phyloP scores from a whole-genome alignment of 140 eudicot genomes.

The Anethum foeniculum region DNA sequence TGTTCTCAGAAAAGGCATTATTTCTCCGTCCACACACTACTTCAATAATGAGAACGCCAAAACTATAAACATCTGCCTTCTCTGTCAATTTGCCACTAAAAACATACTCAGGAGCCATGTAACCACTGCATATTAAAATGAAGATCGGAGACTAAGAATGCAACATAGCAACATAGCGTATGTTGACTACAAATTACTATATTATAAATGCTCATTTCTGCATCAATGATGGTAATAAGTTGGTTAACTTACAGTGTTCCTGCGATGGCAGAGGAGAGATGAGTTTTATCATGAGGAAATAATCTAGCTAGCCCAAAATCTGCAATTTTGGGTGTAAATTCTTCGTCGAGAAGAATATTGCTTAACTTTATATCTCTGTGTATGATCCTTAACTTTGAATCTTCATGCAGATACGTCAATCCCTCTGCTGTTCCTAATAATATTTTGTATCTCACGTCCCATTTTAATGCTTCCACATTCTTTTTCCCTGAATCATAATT shows the following conservation, averaged over 20 bases:
- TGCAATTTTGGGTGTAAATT: constrained; percentile 32
- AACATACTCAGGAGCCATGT: constrained; percentile 47
- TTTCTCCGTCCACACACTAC: constrained; percentile 25
- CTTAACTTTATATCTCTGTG: constrained; percentile 43
- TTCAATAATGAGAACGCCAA: constrained; percentile 39
- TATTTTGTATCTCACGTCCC: constrained; percentile 34
- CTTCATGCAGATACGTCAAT: constrained; percentile 35
- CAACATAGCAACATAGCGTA: not conserved
- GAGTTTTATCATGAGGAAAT: constrained; percentile 41
- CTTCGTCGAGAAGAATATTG: constrained; percentile 33
- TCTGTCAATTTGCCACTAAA: constrained; percentile 36
- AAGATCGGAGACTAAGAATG: not conserved
- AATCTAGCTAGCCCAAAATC: constrained; percentile 56
- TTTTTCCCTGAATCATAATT: constrained; percentile 15
- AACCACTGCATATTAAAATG: constrained; percentile 28
- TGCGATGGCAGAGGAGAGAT: constrained; percentile 46
- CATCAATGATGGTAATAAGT: not conserved
- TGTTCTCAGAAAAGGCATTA: constrained; percentile 16
- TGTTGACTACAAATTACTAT: not conserved
- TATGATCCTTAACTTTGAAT: constrained; percentile 24
- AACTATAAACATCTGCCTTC: constrained; percentile 46
- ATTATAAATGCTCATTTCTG: not conserved
- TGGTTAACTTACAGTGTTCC: constrained; percentile 43
- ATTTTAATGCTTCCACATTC: constrained; percentile 15
- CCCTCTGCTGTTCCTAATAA: constrained; percentile 37